Conservation (phyloP, 2,329 filamentous ascomycete species). For the Monosporascus sp. region DNA sequence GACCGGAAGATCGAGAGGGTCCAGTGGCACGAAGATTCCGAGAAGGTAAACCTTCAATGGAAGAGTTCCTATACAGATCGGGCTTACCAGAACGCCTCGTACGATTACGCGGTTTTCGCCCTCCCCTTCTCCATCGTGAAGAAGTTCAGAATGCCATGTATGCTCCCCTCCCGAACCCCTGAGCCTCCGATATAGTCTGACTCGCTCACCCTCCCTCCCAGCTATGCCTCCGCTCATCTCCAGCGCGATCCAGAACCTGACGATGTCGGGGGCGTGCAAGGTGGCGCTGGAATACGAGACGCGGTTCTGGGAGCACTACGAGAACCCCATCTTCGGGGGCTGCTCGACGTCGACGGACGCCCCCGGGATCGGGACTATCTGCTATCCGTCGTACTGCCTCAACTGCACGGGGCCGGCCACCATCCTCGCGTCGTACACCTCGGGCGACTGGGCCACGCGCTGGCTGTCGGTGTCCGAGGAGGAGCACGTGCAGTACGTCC, state of each 20-base stretch:
- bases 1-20: conserved; percentile 53
- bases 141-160: conserved; percentile 50
- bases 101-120: conserved; percentile 63
- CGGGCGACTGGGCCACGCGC: conserved; percentile 33
- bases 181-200: not conserved
- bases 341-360: conserved; percentile 54
- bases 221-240: conserved; percentile 34
- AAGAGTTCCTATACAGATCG: conserved; percentile 35
- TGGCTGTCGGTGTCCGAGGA: conserved; percentile 45
- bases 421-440: conserved; percentile 55
- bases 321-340: conserved; percentile 55
- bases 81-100: conserved; percentile 41
- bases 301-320: conserved; percentile 51
- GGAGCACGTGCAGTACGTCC: conserved; percentile 57
- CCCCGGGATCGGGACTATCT: conserved; percentile 54
- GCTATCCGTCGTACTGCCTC: conserved; percentile 63
- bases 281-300: conserved; percentile 64
- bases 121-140: conserved; percentile 60
- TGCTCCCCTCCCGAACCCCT: not conserved
- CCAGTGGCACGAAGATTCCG: conserved; percentile 41
- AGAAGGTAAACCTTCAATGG: conserved; percentile 55
- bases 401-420: conserved; percentile 58
- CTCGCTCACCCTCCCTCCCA: conserved; percentile 1
- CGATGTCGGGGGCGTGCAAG: conserved; percentile 44
- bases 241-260: conserved; percentile 41